Percentiles rank a stretch among this genome's conserved stretches.
Conservation (phyloP, 1,284 basidiomycete genomes). For the Porogramme epimiltina region DNA sequence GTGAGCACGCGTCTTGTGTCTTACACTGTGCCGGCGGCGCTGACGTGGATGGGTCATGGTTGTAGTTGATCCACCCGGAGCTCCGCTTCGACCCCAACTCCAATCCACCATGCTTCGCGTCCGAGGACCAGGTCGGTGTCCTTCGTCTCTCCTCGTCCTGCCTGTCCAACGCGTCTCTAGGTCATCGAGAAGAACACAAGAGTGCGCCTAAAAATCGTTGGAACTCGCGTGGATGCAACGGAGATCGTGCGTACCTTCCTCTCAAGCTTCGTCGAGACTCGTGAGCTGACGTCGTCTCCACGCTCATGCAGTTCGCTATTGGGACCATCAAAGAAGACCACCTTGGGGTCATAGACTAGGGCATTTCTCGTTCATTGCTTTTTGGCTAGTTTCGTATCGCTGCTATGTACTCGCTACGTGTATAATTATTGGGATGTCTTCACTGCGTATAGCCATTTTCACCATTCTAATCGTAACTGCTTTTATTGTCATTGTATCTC, state of each 20-base stretch:
- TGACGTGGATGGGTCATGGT: background rate
- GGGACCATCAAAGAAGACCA: slow-evolving; percentile 96
- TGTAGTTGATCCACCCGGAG: slow-evolving; percentile 88
- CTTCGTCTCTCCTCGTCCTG: slow-evolving; percentile 4
- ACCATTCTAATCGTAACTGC: background rate
- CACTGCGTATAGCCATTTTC: background rate
- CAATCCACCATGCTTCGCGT: slow-evolving; percentile 89
- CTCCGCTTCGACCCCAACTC: slow-evolving; percentile 93
- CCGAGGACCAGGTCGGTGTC: slow-evolving; percentile 76
- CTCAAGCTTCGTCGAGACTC: background rate
- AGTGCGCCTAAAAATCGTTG: slow-evolving; percentile 94
- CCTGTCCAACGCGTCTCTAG: slow-evolving; percentile 35
- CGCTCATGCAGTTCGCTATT: slow-evolving; percentile 76
- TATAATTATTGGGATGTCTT: slow-evolving; percentile 6
- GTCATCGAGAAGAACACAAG: slow-evolving; percentile 93
- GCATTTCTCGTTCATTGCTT: background rate
- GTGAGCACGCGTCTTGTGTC: slow-evolving; percentile 47
- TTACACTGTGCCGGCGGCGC: background rate
- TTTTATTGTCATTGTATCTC: background rate
- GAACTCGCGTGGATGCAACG: slow-evolving; percentile 95
- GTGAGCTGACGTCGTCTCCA: too few relatives aligned
- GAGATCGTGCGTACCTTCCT: slow-evolving; percentile 76
- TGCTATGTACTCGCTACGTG: slow-evolving; percentile 21
- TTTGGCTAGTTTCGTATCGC: background rate
- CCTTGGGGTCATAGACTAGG: slow-evolving; percentile 78